A percentile compares a stretch with the other conserved stretches of the same genome.
Evolutionary conservation across 495 filamentous ascomycete species (phyloP).

Genomic region (Podospora comata): DNA sequence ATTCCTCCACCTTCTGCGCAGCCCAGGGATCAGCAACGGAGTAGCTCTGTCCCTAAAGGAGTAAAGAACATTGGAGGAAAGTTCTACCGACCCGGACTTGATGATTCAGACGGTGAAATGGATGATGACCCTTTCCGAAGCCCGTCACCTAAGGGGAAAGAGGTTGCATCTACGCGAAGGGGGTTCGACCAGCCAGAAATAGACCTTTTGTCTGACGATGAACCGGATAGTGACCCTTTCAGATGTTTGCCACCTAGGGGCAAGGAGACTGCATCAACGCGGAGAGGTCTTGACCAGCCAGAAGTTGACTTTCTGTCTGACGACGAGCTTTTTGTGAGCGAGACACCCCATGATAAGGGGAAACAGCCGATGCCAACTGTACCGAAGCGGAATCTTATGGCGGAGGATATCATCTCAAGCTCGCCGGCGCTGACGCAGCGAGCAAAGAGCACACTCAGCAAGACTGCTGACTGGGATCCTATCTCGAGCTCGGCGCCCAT

Average conservation of each 20-base stretch:
- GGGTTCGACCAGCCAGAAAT: background rate
- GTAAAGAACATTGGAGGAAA: background rate
- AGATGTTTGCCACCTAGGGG: background rate
- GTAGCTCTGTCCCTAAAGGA: background rate
- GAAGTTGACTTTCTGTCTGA: background rate
- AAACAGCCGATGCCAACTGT: background rate
- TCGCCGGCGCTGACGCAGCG: slow-evolving; percentile 9
- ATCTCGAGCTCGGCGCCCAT: slow-evolving; percentile 50
- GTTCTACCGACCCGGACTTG: background rate
- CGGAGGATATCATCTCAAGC: slow-evolving; percentile 4
- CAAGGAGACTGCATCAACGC: background rate
- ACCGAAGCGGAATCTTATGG: background rate
- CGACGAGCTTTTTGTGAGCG: background rate
- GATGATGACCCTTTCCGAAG: background rate
- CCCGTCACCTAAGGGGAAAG: background rate
- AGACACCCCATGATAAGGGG: background rate
- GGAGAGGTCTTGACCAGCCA: background rate
- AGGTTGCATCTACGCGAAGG: background rate
- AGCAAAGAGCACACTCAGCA: slow-evolving; percentile 11
- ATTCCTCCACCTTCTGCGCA: background rate
- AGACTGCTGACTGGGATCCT: slow-evolving; percentile 43
- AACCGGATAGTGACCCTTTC: background rate
- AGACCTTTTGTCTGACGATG: background rate
- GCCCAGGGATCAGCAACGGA: background rate
- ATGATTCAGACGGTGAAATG: background rate